Base-by-base conservation (phyloP, 2,329 filamentous ascomycete species). In the Fusarium sp. region DNA sequence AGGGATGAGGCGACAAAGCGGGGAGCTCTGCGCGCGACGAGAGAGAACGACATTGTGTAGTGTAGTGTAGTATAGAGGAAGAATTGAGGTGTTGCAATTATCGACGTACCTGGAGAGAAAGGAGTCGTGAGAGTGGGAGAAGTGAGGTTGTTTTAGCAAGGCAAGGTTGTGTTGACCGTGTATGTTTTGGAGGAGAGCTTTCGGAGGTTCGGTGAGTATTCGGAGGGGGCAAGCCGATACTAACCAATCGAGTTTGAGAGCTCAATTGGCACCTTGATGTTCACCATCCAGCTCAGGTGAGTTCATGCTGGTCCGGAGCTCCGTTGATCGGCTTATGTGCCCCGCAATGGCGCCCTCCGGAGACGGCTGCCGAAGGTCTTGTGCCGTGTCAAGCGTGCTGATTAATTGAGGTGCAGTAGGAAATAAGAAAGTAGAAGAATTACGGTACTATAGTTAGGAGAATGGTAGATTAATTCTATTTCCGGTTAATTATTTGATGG, bases 321-420 rank as follows among this genome's bases (percentile, higher is more conserved):
- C 65, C 65, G 65, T 69, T 64, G 56, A 68, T 66, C 65, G 65
- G 65, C 65, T 64, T 35, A 38, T 35, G 28, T 35, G 48, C 64
- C 63, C 64, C 64, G 59, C 64, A 62, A 65, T 25, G 56, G 40
- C 51, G 45, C 56, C 55, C 63, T 66, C 64, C 64, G 59, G 59
- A 53, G 31, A 58, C 63, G 51, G 63, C 53, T 44, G n/a, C 49
- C 31, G 38, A 25, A 13, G 29, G 45, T 25, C 39, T 38, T 13
- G 7, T 31, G 12, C 22, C 26, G 25, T n/a, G 12, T 9, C 28
- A 19, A 19, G 2, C 2, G 19, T 19, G 19, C 19, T 19, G 2
- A 19, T 19, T 3, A 19, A 19, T 19, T 19, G 19, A 19, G 19
- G 19, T 19, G 3, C 19, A 19, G 19, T 19, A 2, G 19, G 19